Percentiles rank a stretch among this genome's conserved stretches.
Conservation (phyloP, 108 stramenopile species). For the Skeletonema grethae region DNA sequence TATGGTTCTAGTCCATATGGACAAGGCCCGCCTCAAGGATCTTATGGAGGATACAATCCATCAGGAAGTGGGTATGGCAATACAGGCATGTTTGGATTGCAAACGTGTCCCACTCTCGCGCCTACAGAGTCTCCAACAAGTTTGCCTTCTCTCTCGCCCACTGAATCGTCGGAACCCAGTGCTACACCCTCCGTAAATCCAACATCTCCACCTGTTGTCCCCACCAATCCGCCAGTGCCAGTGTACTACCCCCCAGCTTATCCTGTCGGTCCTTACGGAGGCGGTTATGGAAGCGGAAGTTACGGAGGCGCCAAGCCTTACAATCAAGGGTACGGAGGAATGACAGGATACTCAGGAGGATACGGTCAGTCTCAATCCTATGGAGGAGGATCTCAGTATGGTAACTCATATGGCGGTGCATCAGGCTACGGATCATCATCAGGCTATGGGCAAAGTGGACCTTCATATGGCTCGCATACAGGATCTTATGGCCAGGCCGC, state of each 20-base stretch:
- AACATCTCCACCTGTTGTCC: neutral
- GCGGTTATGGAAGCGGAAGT: neutral
- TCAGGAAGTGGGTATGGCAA: neutral
- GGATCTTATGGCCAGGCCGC: neutral
- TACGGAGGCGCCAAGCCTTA: neutral
- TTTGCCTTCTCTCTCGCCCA: no score
- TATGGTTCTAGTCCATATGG: neutral
- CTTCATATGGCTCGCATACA: no score
- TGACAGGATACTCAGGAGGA: neutral
- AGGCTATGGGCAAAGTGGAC: no score
- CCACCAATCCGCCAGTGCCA: no score
- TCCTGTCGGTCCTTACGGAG: neutral
- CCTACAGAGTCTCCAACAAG: neutral
- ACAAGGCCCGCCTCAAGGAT: neutral
- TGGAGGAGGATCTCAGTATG: neutral
- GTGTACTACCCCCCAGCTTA: neutral
- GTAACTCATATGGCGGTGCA: neutral
- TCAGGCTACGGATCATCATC: neutral
- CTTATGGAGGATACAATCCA: neutral
- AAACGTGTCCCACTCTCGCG: neutral
- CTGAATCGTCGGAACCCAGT: neutral
- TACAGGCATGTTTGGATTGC: no score
- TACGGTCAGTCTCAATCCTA: neutral
- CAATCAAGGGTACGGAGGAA: conserved; percentile 1
- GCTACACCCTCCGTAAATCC: neutral